Percentiles rank a stretch among this genome's conserved stretches.
Evolutionary conservation across 371 early-diverging fungal genomes (phyloP).

Genomic region (Rhizopus sp.): DNA sequence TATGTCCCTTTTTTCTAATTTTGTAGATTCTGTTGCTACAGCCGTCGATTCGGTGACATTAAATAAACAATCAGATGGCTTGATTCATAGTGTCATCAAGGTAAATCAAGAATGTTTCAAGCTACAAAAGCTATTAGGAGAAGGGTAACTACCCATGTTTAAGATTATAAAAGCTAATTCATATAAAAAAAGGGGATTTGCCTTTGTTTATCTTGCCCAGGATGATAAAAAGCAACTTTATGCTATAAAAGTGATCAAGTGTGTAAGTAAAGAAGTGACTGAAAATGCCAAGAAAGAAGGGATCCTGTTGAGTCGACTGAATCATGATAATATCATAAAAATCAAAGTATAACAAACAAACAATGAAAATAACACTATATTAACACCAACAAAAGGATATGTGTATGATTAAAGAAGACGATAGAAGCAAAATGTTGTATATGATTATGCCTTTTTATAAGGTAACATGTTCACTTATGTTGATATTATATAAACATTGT

Average conservation of each 20-base stretch:
- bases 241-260: slow-evolving; percentile 74
- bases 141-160: too few species aligned
- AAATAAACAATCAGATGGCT: neutral
- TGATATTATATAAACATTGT: neutral
- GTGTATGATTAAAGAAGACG: slow-evolving; percentile 54
- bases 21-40: neutral
- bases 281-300: slow-evolving; percentile 61
- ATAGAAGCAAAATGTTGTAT: slow-evolving; percentile 63
- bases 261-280: slow-evolving; percentile 64
- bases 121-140: slow-evolving; percentile 56
- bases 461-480: slow-evolving; percentile 22
- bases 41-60: too few species aligned
- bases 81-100: neutral
- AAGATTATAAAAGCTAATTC: too few species aligned
- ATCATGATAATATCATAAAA: slow-evolving; percentile 63
- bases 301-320: slow-evolving; percentile 59
- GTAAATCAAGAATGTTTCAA: neutral
- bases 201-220: slow-evolving; percentile 70
- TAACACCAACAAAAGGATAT: too few species aligned
- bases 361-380: too few species aligned
- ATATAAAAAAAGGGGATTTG: slow-evolving; percentile 64
- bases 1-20: slow-evolving; percentile 4
- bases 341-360: slow-evolving; percentile 46
- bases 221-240: slow-evolving; percentile 57
- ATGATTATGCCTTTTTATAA: slow-evolving; percentile 68